phyloP scores from a whole-genome alignment of 495 filamentous ascomycete species.

The Aspergillus sparsus region DNA sequence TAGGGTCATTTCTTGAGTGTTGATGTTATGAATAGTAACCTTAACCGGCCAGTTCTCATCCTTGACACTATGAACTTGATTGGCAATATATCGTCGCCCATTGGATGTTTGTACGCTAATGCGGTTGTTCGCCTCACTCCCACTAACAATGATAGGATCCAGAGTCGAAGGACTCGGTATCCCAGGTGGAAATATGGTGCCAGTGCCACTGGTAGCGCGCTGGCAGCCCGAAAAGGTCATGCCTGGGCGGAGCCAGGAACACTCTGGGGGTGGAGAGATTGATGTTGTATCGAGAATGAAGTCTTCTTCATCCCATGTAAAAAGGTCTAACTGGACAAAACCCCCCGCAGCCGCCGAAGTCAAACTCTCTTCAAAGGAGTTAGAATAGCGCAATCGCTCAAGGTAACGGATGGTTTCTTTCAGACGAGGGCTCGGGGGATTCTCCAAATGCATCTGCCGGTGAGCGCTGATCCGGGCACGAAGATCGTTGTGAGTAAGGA shows the following conservation, averaged over 20 bases:
- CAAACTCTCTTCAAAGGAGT: slow-evolving; percentile 57
- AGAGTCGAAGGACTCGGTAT: slow-evolving; percentile 29
- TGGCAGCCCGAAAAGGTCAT: slow-evolving; percentile 66
- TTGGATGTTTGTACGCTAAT: slow-evolving; percentile 36
- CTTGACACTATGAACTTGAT: slow-evolving; percentile 33
- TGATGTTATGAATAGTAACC: slow-evolving; percentile 68
- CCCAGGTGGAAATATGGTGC: slow-evolving; percentile 33
- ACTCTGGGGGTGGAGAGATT: slow-evolving; percentile 56
- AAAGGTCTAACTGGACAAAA: slow-evolving; percentile 46
- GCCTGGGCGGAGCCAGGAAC: slow-evolving; percentile 67
- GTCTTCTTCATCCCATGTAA: slow-evolving; percentile 55
- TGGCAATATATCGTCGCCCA: slow-evolving; percentile 43
- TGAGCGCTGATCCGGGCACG: slow-evolving; percentile 51
- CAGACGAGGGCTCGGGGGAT: slow-evolving; percentile 43
- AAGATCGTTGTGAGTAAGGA: slow-evolving; percentile 45
- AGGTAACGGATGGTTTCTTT: slow-evolving; percentile 68
- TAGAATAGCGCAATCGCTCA: slow-evolving; percentile 58
- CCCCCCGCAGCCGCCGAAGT: slow-evolving; percentile 52
- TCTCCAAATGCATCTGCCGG: slow-evolving; percentile 53
- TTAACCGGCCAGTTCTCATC: slow-evolving; percentile 73
- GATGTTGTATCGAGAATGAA: slow-evolving; percentile 60
- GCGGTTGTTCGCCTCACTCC: slow-evolving; percentile 34
- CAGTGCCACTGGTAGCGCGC: slow-evolving; percentile 41
- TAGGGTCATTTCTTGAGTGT: slow-evolving; percentile 63
- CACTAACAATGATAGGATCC: slow-evolving; percentile 45